Evolutionary conservation across 139 green algal species (phyloP).

Genomic region (Chlamydomonas applanata): DNA sequence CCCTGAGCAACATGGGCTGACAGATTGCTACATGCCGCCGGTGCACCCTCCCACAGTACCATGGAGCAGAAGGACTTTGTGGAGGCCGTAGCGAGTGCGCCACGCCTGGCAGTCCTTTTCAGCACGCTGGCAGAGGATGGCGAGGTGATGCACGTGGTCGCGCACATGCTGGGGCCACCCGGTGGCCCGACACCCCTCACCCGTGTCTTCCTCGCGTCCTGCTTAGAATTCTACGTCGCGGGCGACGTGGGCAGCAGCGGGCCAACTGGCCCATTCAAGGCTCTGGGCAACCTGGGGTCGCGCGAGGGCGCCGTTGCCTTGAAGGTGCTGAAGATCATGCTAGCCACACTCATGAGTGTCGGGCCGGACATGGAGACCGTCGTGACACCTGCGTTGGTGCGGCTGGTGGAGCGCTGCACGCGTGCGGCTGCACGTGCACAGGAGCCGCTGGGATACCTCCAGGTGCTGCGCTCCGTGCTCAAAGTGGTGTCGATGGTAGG

Average conservation of each 20-base stretch:
- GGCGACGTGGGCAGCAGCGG: too few relatives aligned
- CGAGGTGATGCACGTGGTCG: constrained; percentile 45
- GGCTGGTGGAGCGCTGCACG: constrained; percentile 29
- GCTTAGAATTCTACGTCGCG: too few relatives aligned
- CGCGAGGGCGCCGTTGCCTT: constrained; percentile 48
- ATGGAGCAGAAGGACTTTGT: constrained; percentile 83
- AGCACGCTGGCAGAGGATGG: constrained; percentile 41
- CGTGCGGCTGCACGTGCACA: constrained; percentile 14
- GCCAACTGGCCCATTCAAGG: background rate
- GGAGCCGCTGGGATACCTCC: constrained; percentile 55
- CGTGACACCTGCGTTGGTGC: constrained; percentile 5
- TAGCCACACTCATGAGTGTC: constrained; percentile 48
- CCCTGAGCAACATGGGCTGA: too few relatives aligned
- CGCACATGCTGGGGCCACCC: constrained; percentile 23
- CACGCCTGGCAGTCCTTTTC: constrained; percentile 58
- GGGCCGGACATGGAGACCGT: constrained; percentile 23
- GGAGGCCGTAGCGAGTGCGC: constrained; percentile 71
- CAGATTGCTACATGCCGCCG: constrained; percentile 1
- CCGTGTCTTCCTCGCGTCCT: too few relatives aligned
- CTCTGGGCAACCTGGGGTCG: background rate
- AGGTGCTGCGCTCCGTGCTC: constrained; percentile 63
- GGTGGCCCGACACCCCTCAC: background rate
- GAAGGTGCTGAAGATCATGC: constrained; percentile 63
- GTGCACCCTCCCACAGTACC: constrained; percentile 2
- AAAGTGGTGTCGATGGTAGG: constrained; percentile 43